phyloP scores from a whole-genome alignment of 2,329 filamentous ascomycete genomes.

The Fusarium sp. region DNA sequence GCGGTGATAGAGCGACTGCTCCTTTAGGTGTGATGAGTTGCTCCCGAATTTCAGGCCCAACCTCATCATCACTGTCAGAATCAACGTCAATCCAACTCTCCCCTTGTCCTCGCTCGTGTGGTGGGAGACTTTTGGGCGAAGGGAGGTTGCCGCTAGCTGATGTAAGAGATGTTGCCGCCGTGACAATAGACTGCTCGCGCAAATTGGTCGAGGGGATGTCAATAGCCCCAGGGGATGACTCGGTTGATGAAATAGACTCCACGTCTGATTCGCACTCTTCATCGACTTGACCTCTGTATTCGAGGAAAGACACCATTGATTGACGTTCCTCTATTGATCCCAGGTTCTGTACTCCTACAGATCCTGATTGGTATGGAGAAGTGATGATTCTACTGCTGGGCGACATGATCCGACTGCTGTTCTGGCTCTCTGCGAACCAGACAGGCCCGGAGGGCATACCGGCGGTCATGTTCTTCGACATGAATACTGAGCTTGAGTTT shows the following conservation, averaged over 20 bases:
- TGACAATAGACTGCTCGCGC: conserved; percentile 54
- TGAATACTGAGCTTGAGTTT: conserved; percentile 62
- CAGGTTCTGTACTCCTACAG: conserved; percentile 50
- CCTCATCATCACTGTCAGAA: conserved; percentile 50
- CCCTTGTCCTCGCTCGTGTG: conserved; percentile 39
- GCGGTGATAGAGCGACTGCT: conserved; percentile 47
- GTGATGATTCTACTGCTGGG: conserved; percentile 40
- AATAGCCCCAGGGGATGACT: conserved; percentile 50
- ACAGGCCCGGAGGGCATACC: conserved; percentile 60
- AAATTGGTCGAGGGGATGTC: conserved; percentile 52
- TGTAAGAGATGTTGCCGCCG: conserved; percentile 54
- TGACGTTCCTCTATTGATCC: conserved; percentile 54
- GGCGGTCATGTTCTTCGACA: conserved; percentile 65
- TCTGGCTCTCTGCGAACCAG: conserved; percentile 49
- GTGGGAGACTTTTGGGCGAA: conserved; percentile 46
- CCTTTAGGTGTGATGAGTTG: conserved; percentile 22
- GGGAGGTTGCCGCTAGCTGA: conserved; percentile 48
- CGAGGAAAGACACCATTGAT: conserved; percentile 55
- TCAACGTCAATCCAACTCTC: conserved; percentile 57
- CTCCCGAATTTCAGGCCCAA: conserved; percentile 36
- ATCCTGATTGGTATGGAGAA: conserved; percentile 50
- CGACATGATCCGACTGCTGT: conserved; percentile 27
- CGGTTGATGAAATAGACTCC: conserved; percentile 50
- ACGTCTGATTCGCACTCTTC: conserved; percentile 52
- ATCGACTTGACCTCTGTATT: conserved; percentile 36